phyloP scores from a whole-genome alignment of 192 early-diverging fungal species.

The Physocladia obscura region DNA sequence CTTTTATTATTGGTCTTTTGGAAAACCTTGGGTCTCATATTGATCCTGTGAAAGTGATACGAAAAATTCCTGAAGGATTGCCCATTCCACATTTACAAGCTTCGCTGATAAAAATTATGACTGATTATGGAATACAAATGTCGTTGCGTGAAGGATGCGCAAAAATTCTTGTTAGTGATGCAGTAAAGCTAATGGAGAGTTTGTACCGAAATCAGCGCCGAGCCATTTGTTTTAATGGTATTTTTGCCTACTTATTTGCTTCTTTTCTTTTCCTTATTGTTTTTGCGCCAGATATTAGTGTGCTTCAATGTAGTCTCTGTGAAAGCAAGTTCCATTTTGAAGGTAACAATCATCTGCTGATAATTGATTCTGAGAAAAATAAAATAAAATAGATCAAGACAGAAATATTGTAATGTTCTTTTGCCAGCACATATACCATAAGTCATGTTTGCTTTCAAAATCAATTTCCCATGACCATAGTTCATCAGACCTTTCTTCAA shows the following conservation, averaged over 20 bases:
- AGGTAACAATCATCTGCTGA: conserved; percentile 33
- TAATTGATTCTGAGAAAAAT: conserved; percentile 39
- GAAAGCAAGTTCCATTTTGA: conserved; percentile 24
- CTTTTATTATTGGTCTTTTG: conserved; percentile 88
- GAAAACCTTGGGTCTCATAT: conserved; percentile 88
- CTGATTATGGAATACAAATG: conserved; percentile 88
- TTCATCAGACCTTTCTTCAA: neutral
- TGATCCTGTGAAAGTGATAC: conserved; percentile 77
- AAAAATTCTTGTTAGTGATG: conserved; percentile 86
- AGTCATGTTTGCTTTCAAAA: conserved; percentile 64
- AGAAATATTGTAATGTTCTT: conserved; percentile 74
- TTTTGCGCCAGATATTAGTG: neutral
- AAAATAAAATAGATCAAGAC: conserved; percentile 12
- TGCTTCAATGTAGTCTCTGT: conserved; percentile 26
- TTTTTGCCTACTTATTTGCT: neutral
- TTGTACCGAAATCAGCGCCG: conserved; percentile 1
- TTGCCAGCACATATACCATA: conserved; percentile 88
- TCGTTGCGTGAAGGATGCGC: conserved; percentile 88
- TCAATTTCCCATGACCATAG: conserved; percentile 1
- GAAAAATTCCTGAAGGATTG: conserved; percentile 75
- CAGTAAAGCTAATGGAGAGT: conserved; percentile 66
- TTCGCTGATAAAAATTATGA: conserved; percentile 83
- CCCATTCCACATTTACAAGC: conserved; percentile 78
- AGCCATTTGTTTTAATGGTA: neutral
- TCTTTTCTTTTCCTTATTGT: neutral